Percentiles rank a stretch among this genome's conserved stretches.
Conservation (phyloP, 2,329 filamentous ascomycete species). For the Cadophora gregata region DNA sequence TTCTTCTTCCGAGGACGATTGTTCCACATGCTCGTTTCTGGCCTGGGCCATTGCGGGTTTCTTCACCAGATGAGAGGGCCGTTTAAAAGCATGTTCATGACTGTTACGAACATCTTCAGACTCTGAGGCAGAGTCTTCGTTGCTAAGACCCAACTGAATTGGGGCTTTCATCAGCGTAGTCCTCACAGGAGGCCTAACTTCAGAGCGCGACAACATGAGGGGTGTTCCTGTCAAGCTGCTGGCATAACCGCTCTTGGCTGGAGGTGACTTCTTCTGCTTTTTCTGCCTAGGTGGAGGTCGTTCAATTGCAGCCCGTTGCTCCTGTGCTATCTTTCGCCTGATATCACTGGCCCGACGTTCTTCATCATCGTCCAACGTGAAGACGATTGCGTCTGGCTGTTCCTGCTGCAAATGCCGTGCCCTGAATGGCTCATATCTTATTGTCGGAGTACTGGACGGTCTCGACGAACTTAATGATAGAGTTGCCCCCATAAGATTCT, state of each 20-base stretch:
- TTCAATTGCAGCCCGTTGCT: slow-evolving; percentile 13
- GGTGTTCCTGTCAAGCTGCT: slow-evolving; percentile 40
- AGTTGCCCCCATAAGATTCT: slow-evolving; percentile 56
- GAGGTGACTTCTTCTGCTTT: slow-evolving; percentile 29
- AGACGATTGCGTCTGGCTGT: slow-evolving; percentile 33
- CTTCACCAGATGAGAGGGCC: neutral
- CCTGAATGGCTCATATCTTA: slow-evolving; percentile 38
- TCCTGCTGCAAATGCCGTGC: slow-evolving; percentile 21
- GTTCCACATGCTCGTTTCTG: neutral
- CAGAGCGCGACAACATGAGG: slow-evolving; percentile 33
- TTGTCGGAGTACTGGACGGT: slow-evolving; percentile 36
- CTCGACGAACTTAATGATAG: slow-evolving; percentile 49
- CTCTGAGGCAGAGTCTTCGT: neutral
- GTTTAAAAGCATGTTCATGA: neutral
- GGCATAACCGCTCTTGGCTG: slow-evolving; percentile 38
- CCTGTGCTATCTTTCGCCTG: neutral
- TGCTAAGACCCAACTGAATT: too few species aligned
- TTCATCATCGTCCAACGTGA: slow-evolving; percentile 37
- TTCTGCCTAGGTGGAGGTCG: slow-evolving; percentile 21
- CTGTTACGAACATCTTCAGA: neutral
- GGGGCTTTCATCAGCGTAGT: neutral
- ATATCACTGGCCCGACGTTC: slow-evolving; percentile 12
- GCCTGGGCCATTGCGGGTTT: neutral
- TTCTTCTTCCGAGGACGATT: neutral
- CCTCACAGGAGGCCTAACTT: neutral